Percentiles rank a stretch among this genome's conserved stretches.
Evolutionary conservation across 495 filamentous ascomycete species (phyloP).

Genomic region (Penicillium diatomitis): DNA sequence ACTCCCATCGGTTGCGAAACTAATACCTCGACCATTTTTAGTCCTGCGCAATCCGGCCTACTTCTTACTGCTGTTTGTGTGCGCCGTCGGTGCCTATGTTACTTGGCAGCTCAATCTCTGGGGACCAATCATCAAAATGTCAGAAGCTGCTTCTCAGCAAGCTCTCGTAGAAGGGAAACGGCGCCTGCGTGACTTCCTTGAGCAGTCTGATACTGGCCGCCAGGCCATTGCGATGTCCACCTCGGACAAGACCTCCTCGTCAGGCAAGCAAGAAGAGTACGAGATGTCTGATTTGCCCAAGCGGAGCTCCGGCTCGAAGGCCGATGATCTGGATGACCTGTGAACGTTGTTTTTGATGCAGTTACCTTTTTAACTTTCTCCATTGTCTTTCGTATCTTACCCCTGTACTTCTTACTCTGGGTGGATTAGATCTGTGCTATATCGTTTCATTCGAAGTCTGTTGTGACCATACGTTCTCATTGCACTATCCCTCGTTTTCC

Average conservation of each 20-base stretch:
- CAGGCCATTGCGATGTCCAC: slow-evolving; percentile 67
- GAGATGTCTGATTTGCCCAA: slow-evolving; percentile 39
- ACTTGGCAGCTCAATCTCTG: slow-evolving; percentile 90
- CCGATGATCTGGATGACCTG: slow-evolving; percentile 34
- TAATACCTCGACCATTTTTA: slow-evolving; percentile 21
- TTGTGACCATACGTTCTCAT: too few relatives aligned
- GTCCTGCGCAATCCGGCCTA: slow-evolving; percentile 89
- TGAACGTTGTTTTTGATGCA: slow-evolving; percentile 18
- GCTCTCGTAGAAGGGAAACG: slow-evolving; percentile 84
- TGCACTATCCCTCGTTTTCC: too few relatives aligned
- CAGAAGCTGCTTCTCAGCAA: slow-evolving; percentile 77
- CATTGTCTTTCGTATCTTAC: too few relatives aligned
- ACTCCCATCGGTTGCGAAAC: not conserved
- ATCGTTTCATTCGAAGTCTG: too few relatives aligned
- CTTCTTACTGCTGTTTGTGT: slow-evolving; percentile 77
- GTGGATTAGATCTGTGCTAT: too few relatives aligned
- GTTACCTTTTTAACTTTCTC: not conserved
- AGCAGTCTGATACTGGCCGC: slow-evolving; percentile 67
- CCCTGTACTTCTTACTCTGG: too few relatives aligned
- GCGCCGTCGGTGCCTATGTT: slow-evolving; percentile 68
- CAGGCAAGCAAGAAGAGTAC: slow-evolving; percentile 27
- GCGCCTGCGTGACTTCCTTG: slow-evolving; percentile 76
- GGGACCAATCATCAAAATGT: slow-evolving; percentile 92
- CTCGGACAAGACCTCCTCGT: slow-evolving; percentile 13
- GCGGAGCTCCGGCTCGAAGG: slow-evolving; percentile 18